Percentiles rank a stretch among this genome's conserved stretches.
These are phyloP conservation scores for Hypoxylon sp. DNA, from an alignment of 2,329 filamentous ascomycete species.

Conservation along the genomic window DNA sequence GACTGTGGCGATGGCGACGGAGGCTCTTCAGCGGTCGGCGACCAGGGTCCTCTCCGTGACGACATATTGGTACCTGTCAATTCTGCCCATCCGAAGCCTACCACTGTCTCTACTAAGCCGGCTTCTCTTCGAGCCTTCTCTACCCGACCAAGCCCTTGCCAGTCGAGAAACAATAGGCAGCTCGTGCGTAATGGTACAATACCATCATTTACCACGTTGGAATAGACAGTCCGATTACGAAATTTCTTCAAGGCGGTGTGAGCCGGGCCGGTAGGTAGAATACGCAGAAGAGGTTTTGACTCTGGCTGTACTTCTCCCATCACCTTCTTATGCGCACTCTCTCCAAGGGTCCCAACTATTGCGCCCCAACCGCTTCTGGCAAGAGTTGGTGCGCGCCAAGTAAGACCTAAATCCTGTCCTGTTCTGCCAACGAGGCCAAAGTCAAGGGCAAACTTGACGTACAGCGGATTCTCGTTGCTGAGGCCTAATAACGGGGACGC, in stretches of 20 bases:
- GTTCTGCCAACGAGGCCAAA: conserved; percentile 97
- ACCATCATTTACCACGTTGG: conserved; percentile 97
- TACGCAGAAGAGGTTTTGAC: conserved; percentile 89
- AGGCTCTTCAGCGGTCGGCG: conserved; percentile 56
- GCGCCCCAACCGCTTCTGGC: conserved; percentile 90
- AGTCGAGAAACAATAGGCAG: conserved; percentile 95
- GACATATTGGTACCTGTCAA: conserved; percentile 79
- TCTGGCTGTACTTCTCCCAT: conserved; percentile 78
- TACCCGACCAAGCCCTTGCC: conserved; percentile 92
- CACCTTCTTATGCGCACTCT: conserved; percentile 73
- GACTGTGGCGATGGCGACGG: conserved; percentile 45
- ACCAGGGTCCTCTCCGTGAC: conserved; percentile 63
- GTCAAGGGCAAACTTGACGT: conserved; percentile 96
- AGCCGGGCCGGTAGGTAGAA: conserved; percentile 91
- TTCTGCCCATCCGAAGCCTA: conserved; percentile 95
- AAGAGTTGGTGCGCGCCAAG: conserved; percentile 91
- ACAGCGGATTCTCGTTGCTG: conserved; percentile 97
- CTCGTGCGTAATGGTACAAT: conserved; percentile 96
- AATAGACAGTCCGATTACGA: conserved; percentile 91
- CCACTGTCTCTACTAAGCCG: conserved; percentile 91
- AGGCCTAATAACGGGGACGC: conserved; percentile 91
- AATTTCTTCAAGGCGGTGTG: conserved; percentile 90
- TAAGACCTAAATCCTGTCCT: conserved; percentile 93
- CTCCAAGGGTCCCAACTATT: conserved; percentile 84
- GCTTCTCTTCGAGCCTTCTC: conserved; percentile 95